Base-by-base conservation (phyloP, 208 protist genomes). In the Balamuthia mandrillaris region DNA sequence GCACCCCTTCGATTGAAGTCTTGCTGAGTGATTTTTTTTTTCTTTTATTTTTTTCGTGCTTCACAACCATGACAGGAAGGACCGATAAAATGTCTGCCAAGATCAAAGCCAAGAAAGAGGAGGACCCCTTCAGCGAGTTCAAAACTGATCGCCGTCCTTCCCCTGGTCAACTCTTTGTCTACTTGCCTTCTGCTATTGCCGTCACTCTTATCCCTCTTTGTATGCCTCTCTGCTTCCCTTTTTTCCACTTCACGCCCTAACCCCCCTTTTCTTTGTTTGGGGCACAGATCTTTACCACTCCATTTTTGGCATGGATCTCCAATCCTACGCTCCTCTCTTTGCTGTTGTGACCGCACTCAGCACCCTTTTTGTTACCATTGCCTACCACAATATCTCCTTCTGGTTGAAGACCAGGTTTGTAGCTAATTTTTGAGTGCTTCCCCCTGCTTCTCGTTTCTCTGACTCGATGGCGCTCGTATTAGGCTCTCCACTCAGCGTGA, bases 371-470 rank as follows among this genome's bases (percentile, higher is more conserved):
- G 45, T 78, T 47, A 78, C 68, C 21, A 27, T 78, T 35, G 68
- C 68, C 44, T 78, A 78, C 44, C 68, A 56, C 68, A 78, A 78
- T 47, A 56, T 78, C 10, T 41, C 68, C 42, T 35, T 58, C 68
- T 51, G 44, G 44, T 27, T 78, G 24, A 56, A 78, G 68, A 51
- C 45, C 24, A 78, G 68, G 68, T 78, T 58, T 9, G 27, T 35
- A 24, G 63, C 5, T 9, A 52, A 29, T 33, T 0, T 27, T 75
- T 1, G 9, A 12, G 6, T 27, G 24, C 24, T 12, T 12, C 10
- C 24, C 18, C 31, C 12, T 66, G 24, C 31, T 10, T 66, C 18
- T 66, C 12, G 58, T 54, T 14, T 31, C 58, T 66, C 18, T 31
- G 58, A 14, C 10, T 12, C 12, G 16, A 66, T 12, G 58, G 31